Evolutionary conservation across 1,139 yeast species (phyloP).

Genomic region (Suhomyces taliae): DNA sequence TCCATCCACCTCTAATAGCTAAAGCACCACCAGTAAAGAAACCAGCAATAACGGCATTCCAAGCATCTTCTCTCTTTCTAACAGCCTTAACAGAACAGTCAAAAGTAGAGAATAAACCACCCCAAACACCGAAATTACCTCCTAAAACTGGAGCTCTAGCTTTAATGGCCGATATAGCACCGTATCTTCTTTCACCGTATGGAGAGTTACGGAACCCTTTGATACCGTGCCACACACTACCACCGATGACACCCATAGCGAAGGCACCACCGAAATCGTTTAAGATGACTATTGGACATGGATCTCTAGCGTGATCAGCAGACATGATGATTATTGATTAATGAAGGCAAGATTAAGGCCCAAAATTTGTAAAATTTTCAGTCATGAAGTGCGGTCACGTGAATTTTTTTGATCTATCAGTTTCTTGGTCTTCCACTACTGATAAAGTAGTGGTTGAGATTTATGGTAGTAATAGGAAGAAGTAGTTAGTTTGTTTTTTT

Average conservation of each 20-base stretch:
- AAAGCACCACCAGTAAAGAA: slow-evolving; percentile 97
- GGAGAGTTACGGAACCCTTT: slow-evolving; percentile 99
- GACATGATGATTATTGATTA: slow-evolving; percentile 47
- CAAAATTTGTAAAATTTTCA: slow-evolving; percentile 4
- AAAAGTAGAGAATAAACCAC: slow-evolving; percentile 93
- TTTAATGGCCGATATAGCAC: slow-evolving; percentile 86
- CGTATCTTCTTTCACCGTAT: slow-evolving; percentile 88
- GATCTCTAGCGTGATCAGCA: slow-evolving; percentile 98
- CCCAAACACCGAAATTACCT: slow-evolving; percentile 99
- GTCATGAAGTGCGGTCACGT: neutral
- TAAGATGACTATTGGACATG: slow-evolving; percentile 94
- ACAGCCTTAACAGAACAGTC: slow-evolving; percentile 95
- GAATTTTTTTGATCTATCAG: too few species aligned
- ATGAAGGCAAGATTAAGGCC: slow-evolving; percentile 1
- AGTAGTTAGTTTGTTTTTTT: too few species aligned
- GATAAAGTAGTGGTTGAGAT: too few species aligned
- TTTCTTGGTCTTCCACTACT: too few species aligned
- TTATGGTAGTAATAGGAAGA: too few species aligned
- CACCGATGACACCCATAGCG: slow-evolving; percentile 98
- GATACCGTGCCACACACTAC: slow-evolving; percentile 98
- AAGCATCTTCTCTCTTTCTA: slow-evolving; percentile 96
- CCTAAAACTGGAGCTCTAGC: slow-evolving; percentile 98
- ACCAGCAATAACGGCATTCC: slow-evolving; percentile 98
- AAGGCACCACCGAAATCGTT: slow-evolving; percentile 99
- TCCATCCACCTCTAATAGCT: slow-evolving; percentile 99